Evolutionary conservation across 1,139 yeast genomes (phyloP).

Genomic region (Pichia sp.): DNA sequence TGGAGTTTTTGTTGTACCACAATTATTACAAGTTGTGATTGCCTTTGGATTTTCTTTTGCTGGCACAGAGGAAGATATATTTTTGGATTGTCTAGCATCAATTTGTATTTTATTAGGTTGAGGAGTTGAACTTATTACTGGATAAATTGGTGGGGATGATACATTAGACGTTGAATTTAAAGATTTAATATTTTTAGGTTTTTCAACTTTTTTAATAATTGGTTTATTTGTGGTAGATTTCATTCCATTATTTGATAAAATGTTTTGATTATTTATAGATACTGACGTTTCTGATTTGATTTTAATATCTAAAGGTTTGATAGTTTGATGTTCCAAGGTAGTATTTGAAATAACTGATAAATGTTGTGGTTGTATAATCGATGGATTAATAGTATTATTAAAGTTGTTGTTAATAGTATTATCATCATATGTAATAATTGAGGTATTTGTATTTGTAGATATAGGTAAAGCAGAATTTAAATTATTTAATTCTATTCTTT

Average conservation of each 20-base stretch:
- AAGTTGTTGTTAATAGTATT: background rate
- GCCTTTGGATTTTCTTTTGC: constrained; percentile 16
- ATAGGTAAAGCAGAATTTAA: background rate
- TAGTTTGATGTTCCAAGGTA: background rate
- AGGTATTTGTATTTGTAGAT: too few species aligned
- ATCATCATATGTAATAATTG: background rate
- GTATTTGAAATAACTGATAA: background rate
- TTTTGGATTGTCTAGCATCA: constrained; percentile 14
- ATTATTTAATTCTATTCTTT: constrained; percentile 3
- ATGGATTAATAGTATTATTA: background rate
- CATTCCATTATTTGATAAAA: constrained; percentile 9
- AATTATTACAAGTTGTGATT: constrained; percentile 40
- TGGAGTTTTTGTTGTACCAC: constrained; percentile 53
- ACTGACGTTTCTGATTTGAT: constrained; percentile 22
- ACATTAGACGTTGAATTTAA: background rate
- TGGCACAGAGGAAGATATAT: constrained; percentile 22
- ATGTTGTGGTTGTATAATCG: background rate
- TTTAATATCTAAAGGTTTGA: constrained; percentile 17
- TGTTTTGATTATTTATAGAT: constrained; percentile 20
- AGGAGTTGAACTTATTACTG: constrained; percentile 2
- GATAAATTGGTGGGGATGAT: background rate
- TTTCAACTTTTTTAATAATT: background rate
- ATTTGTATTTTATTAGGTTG: constrained; percentile 17
- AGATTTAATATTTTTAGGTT: background rate
- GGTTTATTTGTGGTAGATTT: background rate